A percentile compares a stretch with the other conserved stretches of the same genome.
These are phyloP conservation scores for Henckelia pumila DNA, from an alignment of 257 asterid species.

Conservation along the genomic window DNA sequence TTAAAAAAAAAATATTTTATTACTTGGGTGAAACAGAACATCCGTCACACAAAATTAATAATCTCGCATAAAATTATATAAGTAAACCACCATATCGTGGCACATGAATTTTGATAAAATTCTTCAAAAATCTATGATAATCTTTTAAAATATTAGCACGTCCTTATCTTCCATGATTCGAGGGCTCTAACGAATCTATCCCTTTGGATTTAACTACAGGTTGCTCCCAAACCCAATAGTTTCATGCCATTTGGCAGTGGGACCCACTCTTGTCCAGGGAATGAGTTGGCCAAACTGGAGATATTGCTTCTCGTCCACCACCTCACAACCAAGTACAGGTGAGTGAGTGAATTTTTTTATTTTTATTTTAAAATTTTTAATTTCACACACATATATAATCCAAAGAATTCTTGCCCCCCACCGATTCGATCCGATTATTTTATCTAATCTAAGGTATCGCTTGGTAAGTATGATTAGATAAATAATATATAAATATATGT, in stretches of 20 bases:
- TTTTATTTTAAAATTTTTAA: too few species aligned
- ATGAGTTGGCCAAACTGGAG: conserved; percentile 84
- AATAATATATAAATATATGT: too few species aligned
- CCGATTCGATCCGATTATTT: not conserved
- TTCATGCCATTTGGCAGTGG: conserved; percentile 97
- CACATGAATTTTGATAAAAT: not conserved
- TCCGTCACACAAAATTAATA: too few species aligned
- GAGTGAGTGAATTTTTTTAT: not conserved
- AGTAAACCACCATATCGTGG: not conserved
- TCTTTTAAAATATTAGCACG: too few species aligned
- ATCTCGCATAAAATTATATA: too few species aligned
- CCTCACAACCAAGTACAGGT: conserved; percentile 68
- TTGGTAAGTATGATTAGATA: too few species aligned
- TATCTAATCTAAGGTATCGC: too few species aligned
- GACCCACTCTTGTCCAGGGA: conserved; percentile 86
- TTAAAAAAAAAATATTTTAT: too few species aligned
- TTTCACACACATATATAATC: too few species aligned
- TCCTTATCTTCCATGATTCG: not conserved
- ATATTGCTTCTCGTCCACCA: conserved; percentile 69
- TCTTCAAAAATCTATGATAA: too few species aligned
- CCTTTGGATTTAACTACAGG: conserved; percentile 35
- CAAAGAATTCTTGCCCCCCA: not conserved
- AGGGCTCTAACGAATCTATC: not conserved
- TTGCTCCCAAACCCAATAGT: conserved; percentile 71
- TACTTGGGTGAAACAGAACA: too few species aligned